Evolutionary conservation across 2,329 filamentous ascomycete genomes (phyloP).

Genomic region (Ustulina deusta): DNA sequence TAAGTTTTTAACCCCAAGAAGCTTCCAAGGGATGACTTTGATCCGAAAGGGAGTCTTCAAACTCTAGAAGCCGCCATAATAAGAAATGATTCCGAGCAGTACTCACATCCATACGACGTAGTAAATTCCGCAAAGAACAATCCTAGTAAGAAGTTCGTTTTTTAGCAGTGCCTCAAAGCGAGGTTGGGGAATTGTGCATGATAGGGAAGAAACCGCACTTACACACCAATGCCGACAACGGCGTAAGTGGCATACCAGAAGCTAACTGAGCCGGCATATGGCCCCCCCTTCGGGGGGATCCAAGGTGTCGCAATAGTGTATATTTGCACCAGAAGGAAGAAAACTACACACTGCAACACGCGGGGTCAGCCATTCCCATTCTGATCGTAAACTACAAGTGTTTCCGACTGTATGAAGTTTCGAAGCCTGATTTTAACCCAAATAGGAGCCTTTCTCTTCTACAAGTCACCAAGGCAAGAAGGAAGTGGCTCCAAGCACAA

Average conservation of each 20-base stretch:
- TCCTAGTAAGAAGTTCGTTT: conserved; percentile 50
- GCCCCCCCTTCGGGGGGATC: conserved; percentile 73
- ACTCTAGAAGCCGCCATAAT: neutral
- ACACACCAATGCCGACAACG: conserved; percentile 73
- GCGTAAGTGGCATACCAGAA: conserved; percentile 81
- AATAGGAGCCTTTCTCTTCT: neutral
- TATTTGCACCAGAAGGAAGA: conserved; percentile 69
- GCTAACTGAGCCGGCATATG: conserved; percentile 72
- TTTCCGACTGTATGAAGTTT: neutral
- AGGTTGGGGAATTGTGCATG: neutral
- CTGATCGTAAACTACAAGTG: neutral
- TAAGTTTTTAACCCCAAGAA: neutral
- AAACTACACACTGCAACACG: conserved; percentile 59
- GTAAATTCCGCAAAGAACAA: conserved; percentile 66
- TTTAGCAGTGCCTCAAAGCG: neutral
- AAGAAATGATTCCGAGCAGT: neutral
- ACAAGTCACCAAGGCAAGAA: neutral
- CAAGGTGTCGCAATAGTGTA: conserved; percentile 77
- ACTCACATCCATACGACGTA: conserved; percentile 65
- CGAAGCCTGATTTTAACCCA: too few relatives aligned
- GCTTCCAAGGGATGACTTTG: neutral
- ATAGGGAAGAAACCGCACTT: conserved; percentile 52
- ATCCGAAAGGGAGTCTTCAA: neutral
- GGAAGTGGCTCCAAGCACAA: neutral
- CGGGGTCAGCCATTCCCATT: neutral